phyloP scores from a whole-genome alignment of 2,329 filamentous ascomycete genomes.

The Zymoseptoria crescenta region DNA sequence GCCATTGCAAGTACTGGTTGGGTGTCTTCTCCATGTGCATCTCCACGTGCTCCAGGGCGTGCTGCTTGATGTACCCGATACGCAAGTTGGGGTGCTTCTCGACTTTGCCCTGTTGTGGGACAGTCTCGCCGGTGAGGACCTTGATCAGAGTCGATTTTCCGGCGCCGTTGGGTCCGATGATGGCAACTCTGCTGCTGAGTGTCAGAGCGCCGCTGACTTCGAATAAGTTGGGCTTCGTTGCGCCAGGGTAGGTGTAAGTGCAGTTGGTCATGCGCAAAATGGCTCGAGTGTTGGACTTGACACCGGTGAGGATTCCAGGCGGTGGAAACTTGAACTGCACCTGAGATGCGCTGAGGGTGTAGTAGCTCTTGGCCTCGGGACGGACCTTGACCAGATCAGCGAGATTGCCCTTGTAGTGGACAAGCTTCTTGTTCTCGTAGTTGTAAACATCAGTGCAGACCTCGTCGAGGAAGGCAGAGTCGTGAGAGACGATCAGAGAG shows the following conservation, averaged over 20 bases:
- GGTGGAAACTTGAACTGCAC: constrained; percentile 98
- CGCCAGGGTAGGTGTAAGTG: constrained; percentile 87
- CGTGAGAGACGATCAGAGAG: constrained; percentile 95
- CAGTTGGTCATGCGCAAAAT: constrained; percentile 93
- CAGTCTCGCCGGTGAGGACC: constrained; percentile 83
- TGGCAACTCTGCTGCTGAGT: constrained; percentile 86
- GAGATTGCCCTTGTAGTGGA: constrained; percentile 75
- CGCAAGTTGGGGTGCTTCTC: constrained; percentile 98
- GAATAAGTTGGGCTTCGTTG: constrained; percentile 74
- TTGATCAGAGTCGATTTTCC: constrained; percentile 99
- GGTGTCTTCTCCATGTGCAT: constrained; percentile 99
- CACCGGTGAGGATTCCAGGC: constrained; percentile 85
- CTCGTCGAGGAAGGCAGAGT: constrained; percentile 92
- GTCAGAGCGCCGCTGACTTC: constrained; percentile 84
- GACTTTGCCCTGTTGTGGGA: constrained; percentile 76
- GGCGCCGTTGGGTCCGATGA: constrained; percentile 95
- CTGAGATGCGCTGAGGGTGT: constrained; percentile 79
- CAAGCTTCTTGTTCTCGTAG: constrained; percentile 96
- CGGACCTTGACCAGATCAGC: constrained; percentile 77
- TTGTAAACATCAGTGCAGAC: constrained; percentile 99
- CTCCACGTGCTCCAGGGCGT: constrained; percentile 96
- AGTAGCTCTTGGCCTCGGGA: constrained; percentile 96
- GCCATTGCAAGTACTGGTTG: constrained; percentile 98
- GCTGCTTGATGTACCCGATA: constrained; percentile 99
- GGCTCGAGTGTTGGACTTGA: constrained; percentile 88